phyloP scores from a whole-genome alignment of 2,329 filamentous ascomycete genomes.

The Verticillium dahliae region DNA sequence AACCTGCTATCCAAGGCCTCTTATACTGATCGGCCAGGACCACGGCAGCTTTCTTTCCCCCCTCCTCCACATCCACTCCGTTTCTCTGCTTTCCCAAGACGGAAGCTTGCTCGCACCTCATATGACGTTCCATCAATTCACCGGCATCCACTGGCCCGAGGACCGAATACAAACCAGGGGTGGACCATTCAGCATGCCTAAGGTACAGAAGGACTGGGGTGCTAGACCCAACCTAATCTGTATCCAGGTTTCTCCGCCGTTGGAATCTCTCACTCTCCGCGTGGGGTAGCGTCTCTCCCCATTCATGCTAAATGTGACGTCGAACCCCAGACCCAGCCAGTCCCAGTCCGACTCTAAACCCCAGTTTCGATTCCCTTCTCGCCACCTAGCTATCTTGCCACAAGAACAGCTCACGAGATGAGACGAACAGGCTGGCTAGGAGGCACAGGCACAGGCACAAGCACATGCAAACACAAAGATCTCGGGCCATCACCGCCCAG shows the following conservation, averaged over 20 bases:
- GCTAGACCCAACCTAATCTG: neutral
- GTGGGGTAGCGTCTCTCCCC: neutral
- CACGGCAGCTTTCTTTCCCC: neutral
- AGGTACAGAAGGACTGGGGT: neutral
- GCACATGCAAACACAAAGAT: neutral
- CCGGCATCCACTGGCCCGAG: neutral
- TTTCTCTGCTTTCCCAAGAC: neutral
- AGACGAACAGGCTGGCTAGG: neutral
- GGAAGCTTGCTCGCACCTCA: neutral
- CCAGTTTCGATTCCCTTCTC: neutral
- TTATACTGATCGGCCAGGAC: neutral
- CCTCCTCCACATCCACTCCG: neutral
- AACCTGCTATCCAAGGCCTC: neutral
- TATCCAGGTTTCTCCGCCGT: neutral
- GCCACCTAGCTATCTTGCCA: neutral
- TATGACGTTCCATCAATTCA: neutral
- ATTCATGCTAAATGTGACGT: neutral
- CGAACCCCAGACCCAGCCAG: too few relatives aligned
- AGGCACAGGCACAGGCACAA: too few relatives aligned
- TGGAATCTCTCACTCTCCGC: neutral
- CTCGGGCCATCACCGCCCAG: neutral
- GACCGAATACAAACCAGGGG: neutral
- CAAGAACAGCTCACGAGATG: neutral
- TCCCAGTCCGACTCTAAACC: too few relatives aligned
- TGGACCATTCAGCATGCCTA: neutral